A percentile compares a stretch with the other conserved stretches of the same genome.
Evolutionary conservation across 2,329 filamentous ascomycete species (phyloP).

Genomic region (Metarhizium anisopliae): DNA sequence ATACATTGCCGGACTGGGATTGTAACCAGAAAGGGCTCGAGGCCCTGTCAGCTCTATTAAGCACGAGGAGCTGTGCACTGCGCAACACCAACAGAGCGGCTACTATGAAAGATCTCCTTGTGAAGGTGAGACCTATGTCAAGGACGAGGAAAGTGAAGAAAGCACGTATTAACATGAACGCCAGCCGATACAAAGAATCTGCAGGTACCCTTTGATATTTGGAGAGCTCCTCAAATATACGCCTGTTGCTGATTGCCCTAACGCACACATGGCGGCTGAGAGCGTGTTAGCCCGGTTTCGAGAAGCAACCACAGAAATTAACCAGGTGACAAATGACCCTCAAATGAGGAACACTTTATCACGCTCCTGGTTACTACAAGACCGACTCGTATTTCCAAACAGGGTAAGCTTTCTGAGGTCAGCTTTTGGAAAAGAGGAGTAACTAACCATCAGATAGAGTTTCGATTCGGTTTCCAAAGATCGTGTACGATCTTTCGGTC

Average conservation of each 20-base stretch:
- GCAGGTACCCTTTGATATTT: slow-evolving; percentile 84
- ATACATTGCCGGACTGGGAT: slow-evolving; percentile 64
- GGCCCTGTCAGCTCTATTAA: slow-evolving; percentile 65
- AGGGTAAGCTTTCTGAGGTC: slow-evolving; percentile 41
- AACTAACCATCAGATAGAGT: slow-evolving; percentile 23
- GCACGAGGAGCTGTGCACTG: slow-evolving; percentile 56
- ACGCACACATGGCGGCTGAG: slow-evolving; percentile 71
- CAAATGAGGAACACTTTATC: slow-evolving; percentile 61
- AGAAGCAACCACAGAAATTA: slow-evolving; percentile 70
- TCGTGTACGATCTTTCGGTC: slow-evolving; percentile 71
- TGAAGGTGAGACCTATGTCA: slow-evolving; percentile 55
- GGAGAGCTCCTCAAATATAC: slow-evolving; percentile 75
- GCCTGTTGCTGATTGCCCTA: slow-evolving; percentile 75
- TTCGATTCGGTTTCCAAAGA: slow-evolving; percentile 46
- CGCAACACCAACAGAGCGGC: slow-evolving; percentile 64
- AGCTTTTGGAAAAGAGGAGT: background rate
- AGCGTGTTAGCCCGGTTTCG: slow-evolving; percentile 63
- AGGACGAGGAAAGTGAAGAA: background rate
- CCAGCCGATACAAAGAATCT: slow-evolving; percentile 85
- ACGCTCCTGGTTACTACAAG: slow-evolving; percentile 77
- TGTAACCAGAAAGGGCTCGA: slow-evolving; percentile 81
- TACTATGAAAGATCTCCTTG: slow-evolving; percentile 76
- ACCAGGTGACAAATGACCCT: slow-evolving; percentile 72
- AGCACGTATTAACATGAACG: background rate
- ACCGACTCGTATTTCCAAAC: slow-evolving; percentile 66